Percentiles rank a stretch among this genome's conserved stretches.
phyloP scores from a whole-genome alignment of 1,284 basidiomycete genomes.

The Malassezia dermatis region DNA sequence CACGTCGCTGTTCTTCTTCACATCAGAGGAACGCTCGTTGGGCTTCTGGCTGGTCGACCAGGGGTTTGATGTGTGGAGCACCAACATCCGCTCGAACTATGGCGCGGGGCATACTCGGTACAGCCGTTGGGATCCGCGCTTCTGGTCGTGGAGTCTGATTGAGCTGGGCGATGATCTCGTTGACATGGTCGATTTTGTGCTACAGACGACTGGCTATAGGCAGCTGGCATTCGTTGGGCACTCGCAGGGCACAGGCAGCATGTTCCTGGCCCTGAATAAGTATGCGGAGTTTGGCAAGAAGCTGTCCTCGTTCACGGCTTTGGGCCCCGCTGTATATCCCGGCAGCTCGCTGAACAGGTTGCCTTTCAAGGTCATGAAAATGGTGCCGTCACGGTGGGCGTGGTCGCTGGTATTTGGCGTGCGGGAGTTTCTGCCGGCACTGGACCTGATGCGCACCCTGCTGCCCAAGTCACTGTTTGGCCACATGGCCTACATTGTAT shows the following conservation, averaged over 20 bases:
- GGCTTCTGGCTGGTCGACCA: conserved; percentile 48
- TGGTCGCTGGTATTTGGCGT: conserved; percentile 45
- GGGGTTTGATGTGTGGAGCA: conserved; percentile 46
- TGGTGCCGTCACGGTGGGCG: conserved; percentile 39
- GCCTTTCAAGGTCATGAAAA: conserved; percentile 40
- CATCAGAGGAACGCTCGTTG: conserved; percentile 43
- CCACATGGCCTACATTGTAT: conserved; percentile 44
- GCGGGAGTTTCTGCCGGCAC: conserved; percentile 40
- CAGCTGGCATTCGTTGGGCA: conserved; percentile 44
- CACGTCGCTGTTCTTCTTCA: conserved; percentile 41
- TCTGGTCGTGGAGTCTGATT: conserved; percentile 47
- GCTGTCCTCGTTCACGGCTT: conserved; percentile 37
- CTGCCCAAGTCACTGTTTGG: conserved; percentile 41
- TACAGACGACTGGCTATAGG: conserved; percentile 29
- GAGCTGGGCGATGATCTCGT: conserved; percentile 43
- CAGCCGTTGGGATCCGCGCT: conserved; percentile 40
- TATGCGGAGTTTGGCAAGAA: conserved; percentile 40
- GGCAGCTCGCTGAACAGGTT: conserved; percentile 42
- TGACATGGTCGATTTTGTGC: conserved; percentile 43
- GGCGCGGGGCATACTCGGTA: conserved; percentile 41
- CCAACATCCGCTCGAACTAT: conserved; percentile 46
- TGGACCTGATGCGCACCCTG: conserved; percentile 33
- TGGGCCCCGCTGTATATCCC: conserved; percentile 45
- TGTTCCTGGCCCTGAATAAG: conserved; percentile 45
- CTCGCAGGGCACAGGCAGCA: conserved; percentile 44